Conservation (phyloP, 768 basidiomycete genomes). For the Leccinum imitatum region DNA sequence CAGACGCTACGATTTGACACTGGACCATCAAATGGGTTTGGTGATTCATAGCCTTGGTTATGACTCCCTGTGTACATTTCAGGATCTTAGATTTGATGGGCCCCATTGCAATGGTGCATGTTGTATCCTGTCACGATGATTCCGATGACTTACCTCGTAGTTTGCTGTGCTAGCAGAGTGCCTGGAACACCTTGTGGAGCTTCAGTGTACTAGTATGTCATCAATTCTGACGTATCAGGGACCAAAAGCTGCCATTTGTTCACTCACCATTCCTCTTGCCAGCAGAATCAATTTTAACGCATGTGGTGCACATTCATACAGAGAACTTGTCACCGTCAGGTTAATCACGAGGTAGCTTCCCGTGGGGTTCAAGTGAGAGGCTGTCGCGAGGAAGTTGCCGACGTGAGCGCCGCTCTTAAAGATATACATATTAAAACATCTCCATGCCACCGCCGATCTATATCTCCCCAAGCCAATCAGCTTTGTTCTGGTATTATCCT, state of each 20-base stretch:
- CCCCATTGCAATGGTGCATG: background rate
- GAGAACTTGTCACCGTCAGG: background rate
- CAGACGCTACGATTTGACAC: background rate
- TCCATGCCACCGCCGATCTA: background rate
- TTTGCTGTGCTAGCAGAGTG: background rate
- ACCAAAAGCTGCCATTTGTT: background rate
- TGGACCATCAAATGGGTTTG: background rate
- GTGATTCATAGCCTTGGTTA: no score
- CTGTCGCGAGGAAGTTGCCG: no score
- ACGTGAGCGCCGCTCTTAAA: no score
- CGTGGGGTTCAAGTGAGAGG: no score
- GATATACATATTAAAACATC: no score
- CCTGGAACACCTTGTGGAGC: background rate
- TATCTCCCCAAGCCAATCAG: background rate
- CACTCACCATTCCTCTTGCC: background rate
- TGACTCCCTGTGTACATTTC: background rate
- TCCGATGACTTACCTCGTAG: background rate
- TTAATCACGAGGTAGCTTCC: no score
- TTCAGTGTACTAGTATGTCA: no score
- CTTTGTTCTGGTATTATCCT: no score
- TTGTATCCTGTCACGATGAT: background rate
- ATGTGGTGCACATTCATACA: background rate
- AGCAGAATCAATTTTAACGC: background rate
- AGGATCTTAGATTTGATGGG: background rate
- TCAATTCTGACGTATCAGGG: background rate